Percentiles rank a stretch among this genome's conserved stretches.
Evolutionary conservation across 495 filamentous ascomycete species (phyloP).

Genomic region (Daldinia concentrica): DNA sequence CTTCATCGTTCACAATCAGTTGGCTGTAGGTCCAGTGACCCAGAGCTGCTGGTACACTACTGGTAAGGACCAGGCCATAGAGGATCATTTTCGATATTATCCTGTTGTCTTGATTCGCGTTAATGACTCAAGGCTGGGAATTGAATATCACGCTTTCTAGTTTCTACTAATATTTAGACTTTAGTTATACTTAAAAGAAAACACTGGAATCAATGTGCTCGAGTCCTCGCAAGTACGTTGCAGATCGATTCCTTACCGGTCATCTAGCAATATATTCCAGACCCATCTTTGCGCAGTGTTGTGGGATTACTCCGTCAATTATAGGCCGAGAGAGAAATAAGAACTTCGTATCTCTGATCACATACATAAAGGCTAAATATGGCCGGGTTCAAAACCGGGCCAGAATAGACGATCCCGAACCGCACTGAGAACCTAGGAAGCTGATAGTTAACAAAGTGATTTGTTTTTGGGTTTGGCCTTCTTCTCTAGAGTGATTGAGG

Average conservation of each 20-base stretch:
- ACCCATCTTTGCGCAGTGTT: background rate
- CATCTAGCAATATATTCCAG: background rate
- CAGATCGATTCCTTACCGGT: too few relatives aligned
- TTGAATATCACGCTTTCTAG: background rate
- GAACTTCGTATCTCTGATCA: background rate
- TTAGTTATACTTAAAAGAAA: too few relatives aligned
- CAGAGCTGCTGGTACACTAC: background rate
- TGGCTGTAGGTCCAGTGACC: constrained; percentile 27
- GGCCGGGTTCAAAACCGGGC: background rate
- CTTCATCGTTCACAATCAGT: constrained; percentile 22
- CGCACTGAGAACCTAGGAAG: too few relatives aligned
- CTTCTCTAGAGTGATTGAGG: too few relatives aligned
- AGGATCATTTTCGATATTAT: background rate
- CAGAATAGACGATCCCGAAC: too few relatives aligned
- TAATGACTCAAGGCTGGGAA: background rate
- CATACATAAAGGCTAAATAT: background rate
- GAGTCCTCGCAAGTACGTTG: background rate
- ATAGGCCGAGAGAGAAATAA: background rate
- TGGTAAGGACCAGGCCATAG: background rate
- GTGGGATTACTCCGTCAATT: background rate
- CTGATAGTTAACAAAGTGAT: too few relatives aligned
- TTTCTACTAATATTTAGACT: too few relatives aligned
- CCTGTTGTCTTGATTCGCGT: background rate
- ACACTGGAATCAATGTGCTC: background rate
- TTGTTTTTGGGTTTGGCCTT: too few relatives aligned